Base-by-base conservation (phyloP, 2,329 filamentous ascomycete genomes). In the Colletotrichum sp. region DNA sequence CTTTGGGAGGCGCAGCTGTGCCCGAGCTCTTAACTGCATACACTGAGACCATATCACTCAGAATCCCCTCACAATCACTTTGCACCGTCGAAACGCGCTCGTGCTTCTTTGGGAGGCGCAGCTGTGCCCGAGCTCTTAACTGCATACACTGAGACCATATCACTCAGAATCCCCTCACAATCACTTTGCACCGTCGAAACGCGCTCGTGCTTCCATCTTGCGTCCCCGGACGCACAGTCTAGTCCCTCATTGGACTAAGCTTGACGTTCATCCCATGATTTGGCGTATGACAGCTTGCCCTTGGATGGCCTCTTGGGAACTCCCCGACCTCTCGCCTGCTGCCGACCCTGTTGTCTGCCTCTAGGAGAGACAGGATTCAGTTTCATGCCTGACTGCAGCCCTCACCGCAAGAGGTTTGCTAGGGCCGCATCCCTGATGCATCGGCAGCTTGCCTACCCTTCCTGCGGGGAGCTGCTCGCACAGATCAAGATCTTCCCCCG, bases 391-490 rank as follows among this genome's bases (percentile, higher is more conserved):
- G 22, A 8, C 13, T 68, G 73, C 55, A 48, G 43, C 6, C 32
- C 34, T 43, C 25, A n/a, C 52, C 52, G 65, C 64, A 58, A n/a
- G 43, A 52, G 43, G n/a, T 15, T 48, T 25, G 48, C 34, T 28
- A 52, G 28, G 34, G 18, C 58, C 28, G 43, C 34, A 65, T 52
- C 13, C 25, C 32, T 68, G 25, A 15, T 73, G 74, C 58, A 48
- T 68, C 70, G 64, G 60, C 55, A 27, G 22, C 56, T 62, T 64
- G 36, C 69, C 68, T 56, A 58, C 43, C 55, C 56, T 65, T 34
- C 52, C 43, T 69, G 70, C 64, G 65, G 39, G 62, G 55, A 48
- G 61, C 43, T 61, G 34, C 60, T 52, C 61, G 69, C 72, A 75
- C 72, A 43, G 62, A n/a, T 56, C 55, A 58, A 25, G 52, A 55